Evolutionary conservation across 2,329 filamentous ascomycete species (phyloP).

Genomic region (Atkinsonella hypoxylon): DNA sequence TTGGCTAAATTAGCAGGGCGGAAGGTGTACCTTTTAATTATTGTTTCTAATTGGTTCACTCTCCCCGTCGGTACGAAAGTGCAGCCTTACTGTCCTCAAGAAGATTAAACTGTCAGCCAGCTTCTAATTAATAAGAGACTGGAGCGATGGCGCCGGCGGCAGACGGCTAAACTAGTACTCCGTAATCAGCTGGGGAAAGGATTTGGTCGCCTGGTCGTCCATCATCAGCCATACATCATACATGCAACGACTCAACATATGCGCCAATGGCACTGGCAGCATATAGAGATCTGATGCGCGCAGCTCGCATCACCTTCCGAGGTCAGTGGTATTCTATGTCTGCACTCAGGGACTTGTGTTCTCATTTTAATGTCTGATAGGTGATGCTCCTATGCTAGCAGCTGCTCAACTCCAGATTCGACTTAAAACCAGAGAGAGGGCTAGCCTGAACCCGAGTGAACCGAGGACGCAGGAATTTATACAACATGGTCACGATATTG

Average conservation of each 20-base stretch:
- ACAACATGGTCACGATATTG: constrained; percentile 70
- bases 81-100: too few relatives aligned
- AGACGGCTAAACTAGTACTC: constrained; percentile 14
- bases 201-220: not conserved
- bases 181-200: not conserved
- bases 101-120: too few relatives aligned
- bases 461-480: constrained; percentile 53
- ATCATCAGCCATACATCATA: not conserved
- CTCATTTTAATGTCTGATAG: constrained; percentile 30
- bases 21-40: too few relatives aligned
- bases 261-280: constrained; percentile 54
- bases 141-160: constrained; percentile 6
- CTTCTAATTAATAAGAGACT: too few relatives aligned
- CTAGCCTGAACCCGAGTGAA: constrained; percentile 42
- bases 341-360: constrained; percentile 1
- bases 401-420: constrained; percentile 66
- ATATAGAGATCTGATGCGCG: constrained; percentile 72
- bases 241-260: not conserved
- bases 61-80: too few relatives aligned
- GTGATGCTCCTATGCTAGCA: constrained; percentile 54
- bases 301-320: constrained; percentile 71
- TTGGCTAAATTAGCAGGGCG: too few relatives aligned
- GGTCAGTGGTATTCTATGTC: constrained; percentile 35
- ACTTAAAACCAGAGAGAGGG: constrained; percentile 57
- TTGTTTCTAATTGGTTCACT: too few relatives aligned